Conservation (phyloP, 768 basidiomycete genomes). For the Cystofilobasidium macerans region DNA sequence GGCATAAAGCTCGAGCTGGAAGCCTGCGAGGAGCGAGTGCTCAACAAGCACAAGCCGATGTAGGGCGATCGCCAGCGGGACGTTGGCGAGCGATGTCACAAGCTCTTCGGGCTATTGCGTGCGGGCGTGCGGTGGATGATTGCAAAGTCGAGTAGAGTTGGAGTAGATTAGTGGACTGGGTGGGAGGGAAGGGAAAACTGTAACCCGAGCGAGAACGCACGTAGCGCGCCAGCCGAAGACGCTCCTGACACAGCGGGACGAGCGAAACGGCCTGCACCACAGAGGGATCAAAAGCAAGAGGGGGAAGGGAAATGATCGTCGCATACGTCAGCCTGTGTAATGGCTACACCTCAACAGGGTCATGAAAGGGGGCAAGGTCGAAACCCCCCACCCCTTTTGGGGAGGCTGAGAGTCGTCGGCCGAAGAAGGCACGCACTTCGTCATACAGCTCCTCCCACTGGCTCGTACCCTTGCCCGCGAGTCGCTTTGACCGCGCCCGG, state of each 20-base stretch:
- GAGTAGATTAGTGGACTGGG: no score
- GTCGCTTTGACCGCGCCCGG: constrained; percentile 17
- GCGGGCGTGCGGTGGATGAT: neutral
- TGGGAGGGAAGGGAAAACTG: neutral
- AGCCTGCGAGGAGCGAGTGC: constrained; percentile 21
- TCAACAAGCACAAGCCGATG: constrained; percentile 18
- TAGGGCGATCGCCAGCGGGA: constrained; percentile 17
- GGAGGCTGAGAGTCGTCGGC: no score
- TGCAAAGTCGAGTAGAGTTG: neutral
- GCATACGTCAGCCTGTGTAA: no score
- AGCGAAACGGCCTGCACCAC: constrained; percentile 17
- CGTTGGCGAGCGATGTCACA: neutral
- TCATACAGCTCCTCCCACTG: constrained; percentile 25
- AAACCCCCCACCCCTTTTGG: no score
- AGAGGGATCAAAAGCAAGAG: no score
- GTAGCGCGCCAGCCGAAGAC: constrained; percentile 3
- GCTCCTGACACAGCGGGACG: constrained; percentile 2
- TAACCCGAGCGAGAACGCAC: no score
- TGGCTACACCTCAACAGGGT: no score
- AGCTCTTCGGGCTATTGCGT: neutral
- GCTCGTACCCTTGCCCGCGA: constrained; percentile 10
- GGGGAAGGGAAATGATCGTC: no score
- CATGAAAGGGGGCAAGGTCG: no score
- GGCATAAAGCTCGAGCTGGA: constrained; percentile 17
- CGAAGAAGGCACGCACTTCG: no score